These are phyloP conservation scores for Scedosporium minutisporum DNA, from an alignment of 2,329 filamentous ascomycete species.

Conservation along the genomic window DNA sequence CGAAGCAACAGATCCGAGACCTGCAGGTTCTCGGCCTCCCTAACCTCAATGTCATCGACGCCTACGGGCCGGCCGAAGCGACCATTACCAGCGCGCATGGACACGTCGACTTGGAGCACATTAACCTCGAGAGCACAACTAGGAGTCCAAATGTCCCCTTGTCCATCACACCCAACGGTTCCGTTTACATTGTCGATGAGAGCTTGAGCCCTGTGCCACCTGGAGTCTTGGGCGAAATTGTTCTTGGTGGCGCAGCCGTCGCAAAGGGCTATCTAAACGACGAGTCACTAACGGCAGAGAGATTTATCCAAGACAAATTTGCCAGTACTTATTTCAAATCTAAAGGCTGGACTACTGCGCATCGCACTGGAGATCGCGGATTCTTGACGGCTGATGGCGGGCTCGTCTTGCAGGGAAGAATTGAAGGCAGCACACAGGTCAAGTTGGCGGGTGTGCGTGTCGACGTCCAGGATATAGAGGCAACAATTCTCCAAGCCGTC, in stretches of 20 bases:
- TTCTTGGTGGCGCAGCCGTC: slow-evolving; percentile 28
- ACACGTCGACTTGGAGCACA: not conserved
- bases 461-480: slow-evolving; percentile 32
- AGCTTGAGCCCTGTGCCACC: slow-evolving; percentile 11
- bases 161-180: slow-evolving; percentile 17
- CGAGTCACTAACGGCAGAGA: slow-evolving; percentile 10
- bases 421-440: slow-evolving; percentile 31
- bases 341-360: slow-evolving; percentile 18
- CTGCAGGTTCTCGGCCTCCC: not conserved
- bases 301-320: slow-evolving; percentile 11
- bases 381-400: slow-evolving; percentile 21
- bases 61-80: slow-evolving; percentile 20
- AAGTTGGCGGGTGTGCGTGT: slow-evolving; percentile 36
- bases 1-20: slow-evolving; percentile 6
- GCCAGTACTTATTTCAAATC: slow-evolving; percentile 6
- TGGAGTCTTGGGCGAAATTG: slow-evolving; percentile 14
- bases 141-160: not conserved
- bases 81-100: not conserved
- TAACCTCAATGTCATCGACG: slow-evolving; percentile 11
- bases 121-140: not conserved
- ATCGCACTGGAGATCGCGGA: slow-evolving; percentile 31
- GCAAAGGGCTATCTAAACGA: slow-evolving; percentile 28
- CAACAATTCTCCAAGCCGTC: slow-evolving; percentile 13
- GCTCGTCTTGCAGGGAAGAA: slow-evolving; percentile 25
- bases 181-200: slow-evolving; percentile 31